A percentile compares a stretch with the other conserved stretches of the same genome.
Conservation (phyloP, 306 rosid genomes). For the Biancaea sappan region DNA sequence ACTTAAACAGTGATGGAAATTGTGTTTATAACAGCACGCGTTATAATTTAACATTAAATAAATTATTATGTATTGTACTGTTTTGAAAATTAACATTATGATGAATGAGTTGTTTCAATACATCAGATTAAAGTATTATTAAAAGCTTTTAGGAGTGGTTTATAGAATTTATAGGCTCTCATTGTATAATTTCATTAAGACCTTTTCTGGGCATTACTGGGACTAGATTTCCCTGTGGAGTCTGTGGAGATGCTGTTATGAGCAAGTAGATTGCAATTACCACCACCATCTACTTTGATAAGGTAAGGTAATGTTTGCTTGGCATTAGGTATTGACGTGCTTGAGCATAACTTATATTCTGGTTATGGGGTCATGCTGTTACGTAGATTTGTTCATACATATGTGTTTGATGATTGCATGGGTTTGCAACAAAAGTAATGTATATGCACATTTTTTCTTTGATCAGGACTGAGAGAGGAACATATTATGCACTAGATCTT, state of each 20-base stretch:
- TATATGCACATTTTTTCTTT: neutral
- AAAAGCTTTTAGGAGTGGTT: slow-evolving; percentile 20
- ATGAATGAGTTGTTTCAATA: slow-evolving; percentile 4
- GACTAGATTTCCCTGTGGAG: slow-evolving; percentile 16
- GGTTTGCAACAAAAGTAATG: slow-evolving; percentile 1
- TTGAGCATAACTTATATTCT: neutral
- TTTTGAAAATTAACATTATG: slow-evolving; percentile 7
- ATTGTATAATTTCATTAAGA: slow-evolving; percentile 23
- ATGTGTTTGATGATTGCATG: slow-evolving; percentile 14
- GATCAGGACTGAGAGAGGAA: slow-evolving; percentile 80
- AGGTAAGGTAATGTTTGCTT: slow-evolving; percentile 6
- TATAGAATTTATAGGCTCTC: slow-evolving; percentile 3
- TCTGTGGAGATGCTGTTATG: slow-evolving; percentile 23
- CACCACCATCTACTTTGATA: slow-evolving; percentile 2
- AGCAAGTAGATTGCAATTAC: slow-evolving; percentile 5
- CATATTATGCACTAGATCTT: slow-evolving; percentile 85
- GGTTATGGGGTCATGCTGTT: neutral
- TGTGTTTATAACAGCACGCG: neutral
- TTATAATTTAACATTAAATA: neutral
- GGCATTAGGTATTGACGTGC: slow-evolving; percentile 10
- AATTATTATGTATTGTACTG: slow-evolving; percentile 7
- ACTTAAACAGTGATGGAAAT: slow-evolving; percentile 17
- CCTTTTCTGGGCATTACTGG: slow-evolving; percentile 23
- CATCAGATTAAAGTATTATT: slow-evolving; percentile 2
- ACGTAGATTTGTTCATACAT: neutral